These are phyloP conservation scores for Penicillium angulare DNA, from an alignment of 495 filamentous ascomycete genomes.

Conservation along the genomic window DNA sequence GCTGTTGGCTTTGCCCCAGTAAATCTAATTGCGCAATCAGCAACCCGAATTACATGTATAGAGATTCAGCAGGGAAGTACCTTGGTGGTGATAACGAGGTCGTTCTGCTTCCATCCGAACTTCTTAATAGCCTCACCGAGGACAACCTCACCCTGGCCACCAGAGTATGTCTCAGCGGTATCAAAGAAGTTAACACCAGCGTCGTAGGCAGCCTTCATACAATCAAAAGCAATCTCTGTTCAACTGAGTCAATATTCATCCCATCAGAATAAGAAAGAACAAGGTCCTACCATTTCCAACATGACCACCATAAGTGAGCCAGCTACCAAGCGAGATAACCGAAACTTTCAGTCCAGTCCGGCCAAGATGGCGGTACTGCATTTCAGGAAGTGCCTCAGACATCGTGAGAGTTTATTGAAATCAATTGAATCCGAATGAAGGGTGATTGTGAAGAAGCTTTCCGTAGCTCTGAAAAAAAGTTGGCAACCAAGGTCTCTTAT, in stretches of 20 bases:
- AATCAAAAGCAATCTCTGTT: conserved; percentile 60
- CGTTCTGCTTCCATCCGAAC: conserved; percentile 67
- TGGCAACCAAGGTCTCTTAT: conserved; percentile 1
- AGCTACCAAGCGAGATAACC: conserved; percentile 69
- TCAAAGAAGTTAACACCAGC: conserved; percentile 75
- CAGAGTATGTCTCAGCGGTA: conserved; percentile 46
- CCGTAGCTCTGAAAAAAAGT: too few species aligned
- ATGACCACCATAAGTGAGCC: conserved; percentile 77
- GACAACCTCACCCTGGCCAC: conserved; percentile 67
- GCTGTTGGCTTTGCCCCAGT: conserved; percentile 63
- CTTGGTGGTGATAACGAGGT: conserved; percentile 86
- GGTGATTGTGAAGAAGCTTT: too few species aligned
- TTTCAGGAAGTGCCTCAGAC: conserved; percentile 50
- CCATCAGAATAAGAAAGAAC: neutral
- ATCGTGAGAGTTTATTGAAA: conserved; percentile 4
- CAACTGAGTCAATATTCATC: neutral
- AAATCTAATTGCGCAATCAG: conserved; percentile 45
- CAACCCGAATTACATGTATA: neutral
- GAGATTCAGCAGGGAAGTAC: conserved; percentile 27
- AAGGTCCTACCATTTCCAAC: conserved; percentile 59
- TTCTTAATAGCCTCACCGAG: conserved; percentile 70
- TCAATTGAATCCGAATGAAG: neutral
- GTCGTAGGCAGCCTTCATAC: conserved; percentile 75
- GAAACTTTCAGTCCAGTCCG: conserved; percentile 75
- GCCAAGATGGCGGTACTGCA: conserved; percentile 75